Evolutionary conservation across 106 monocot genomes (phyloP).

Genomic region (Dendrobium officinale): DNA sequence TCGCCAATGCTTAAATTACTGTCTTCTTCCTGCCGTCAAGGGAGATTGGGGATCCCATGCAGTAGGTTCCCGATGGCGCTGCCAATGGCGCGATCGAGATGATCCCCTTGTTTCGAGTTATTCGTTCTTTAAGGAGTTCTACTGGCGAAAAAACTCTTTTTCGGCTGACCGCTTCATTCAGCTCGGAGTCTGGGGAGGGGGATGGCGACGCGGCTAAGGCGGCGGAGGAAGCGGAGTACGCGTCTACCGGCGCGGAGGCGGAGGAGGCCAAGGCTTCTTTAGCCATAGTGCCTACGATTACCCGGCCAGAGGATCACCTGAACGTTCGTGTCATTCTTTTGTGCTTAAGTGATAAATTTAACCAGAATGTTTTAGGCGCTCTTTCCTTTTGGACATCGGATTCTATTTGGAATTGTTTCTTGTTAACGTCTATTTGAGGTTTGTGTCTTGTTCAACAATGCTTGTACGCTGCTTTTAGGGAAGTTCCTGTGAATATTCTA

Average conservation of each 20-base stretch:
- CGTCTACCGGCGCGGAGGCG: conserved; percentile 19
- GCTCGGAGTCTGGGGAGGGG: conserved; percentile 37
- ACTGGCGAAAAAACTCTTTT: neutral
- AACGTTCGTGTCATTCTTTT: conserved; percentile 35
- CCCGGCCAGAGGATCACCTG: conserved; percentile 74
- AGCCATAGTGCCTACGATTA: conserved; percentile 69
- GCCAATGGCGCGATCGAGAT: conserved; percentile 15
- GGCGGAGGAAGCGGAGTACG: conserved; percentile 16
- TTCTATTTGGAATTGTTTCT: neutral
- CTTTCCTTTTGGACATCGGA: neutral
- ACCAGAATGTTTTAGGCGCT: neutral
- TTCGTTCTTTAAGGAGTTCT: conserved; percentile 26
- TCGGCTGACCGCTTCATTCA: conserved; percentile 40
- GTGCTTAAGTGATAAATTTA: neutral
- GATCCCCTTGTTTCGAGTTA: conserved; percentile 32
- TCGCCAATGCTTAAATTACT: conserved; percentile 18
- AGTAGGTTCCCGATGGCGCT: conserved; percentile 3
- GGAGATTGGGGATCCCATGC: conserved; percentile 4
- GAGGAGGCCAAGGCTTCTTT: conserved; percentile 36
- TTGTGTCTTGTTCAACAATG: neutral
- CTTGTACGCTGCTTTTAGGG: neutral
- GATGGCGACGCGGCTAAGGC: conserved; percentile 10
- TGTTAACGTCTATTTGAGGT: neutral
- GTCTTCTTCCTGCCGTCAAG: conserved; percentile 5
- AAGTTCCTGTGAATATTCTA: neutral